Evolutionary conservation across 345 rosid genomes (phyloP).

Genomic region (Eucalyptus lansdowneana): DNA sequence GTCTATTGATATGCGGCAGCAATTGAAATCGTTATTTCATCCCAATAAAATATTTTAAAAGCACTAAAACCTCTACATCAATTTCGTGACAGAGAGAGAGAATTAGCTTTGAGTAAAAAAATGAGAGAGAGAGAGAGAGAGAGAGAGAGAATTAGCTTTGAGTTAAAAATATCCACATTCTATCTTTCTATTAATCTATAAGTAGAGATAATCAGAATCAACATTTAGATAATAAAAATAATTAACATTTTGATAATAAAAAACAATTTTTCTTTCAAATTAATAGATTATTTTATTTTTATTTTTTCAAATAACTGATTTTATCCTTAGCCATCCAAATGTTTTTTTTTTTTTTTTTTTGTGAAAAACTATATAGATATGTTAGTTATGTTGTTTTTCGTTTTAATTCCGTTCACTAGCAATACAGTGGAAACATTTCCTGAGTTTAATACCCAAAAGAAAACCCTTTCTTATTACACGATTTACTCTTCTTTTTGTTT

Average conservation of each 20-base stretch:
- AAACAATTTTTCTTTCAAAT: not conserved
- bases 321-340: not conserved
- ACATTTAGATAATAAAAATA: not conserved
- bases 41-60: not conserved
- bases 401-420: not conserved
- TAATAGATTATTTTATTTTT: not conserved
- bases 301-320: not conserved
- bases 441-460: not conserved
- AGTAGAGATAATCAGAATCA: not conserved
- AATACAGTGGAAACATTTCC: not conserved
- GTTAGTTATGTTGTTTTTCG: not conserved
- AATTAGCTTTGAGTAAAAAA: no score
- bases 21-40: not conserved
- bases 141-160: no score
- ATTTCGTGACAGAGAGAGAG: no score
- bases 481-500: not conserved
- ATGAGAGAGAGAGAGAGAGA: no score
- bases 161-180: not conserved
- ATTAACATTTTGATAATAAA: not conserved
- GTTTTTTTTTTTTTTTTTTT: not conserved
- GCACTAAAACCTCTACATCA: not conserved
- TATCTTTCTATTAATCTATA: not conserved
- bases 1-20: not conserved
- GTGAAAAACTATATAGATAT: not conserved
- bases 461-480: not conserved